Base-by-base conservation (phyloP, 371 early-diverging fungal genomes). In the Zychaea mexicana region DNA sequence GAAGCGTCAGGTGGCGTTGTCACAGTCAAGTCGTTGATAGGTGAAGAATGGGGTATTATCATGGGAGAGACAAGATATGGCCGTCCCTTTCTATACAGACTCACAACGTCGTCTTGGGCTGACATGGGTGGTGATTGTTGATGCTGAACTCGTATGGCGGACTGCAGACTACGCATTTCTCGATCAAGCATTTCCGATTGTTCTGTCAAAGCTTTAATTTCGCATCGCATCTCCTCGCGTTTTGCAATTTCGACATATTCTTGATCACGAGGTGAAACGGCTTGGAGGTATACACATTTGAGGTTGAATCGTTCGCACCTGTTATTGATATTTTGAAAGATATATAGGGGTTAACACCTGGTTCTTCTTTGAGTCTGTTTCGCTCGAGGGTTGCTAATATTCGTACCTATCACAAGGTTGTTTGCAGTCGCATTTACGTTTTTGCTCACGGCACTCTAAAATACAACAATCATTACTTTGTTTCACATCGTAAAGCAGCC, bases 361-460 rank as follows among this genome's bases (percentile, higher is more conserved):
- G n/a, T n/a, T n/a, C n/a, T n/a, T n/a, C n/a, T n/a, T n/a, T 26
- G 28, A 55, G 52, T 46, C 36, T 28, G 27, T 28, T 17, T 22
- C 46, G 21, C 12, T 30, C 13, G 26, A 3, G 26, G n/a, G 7
- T 19, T 12, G 12, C 12, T 10, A 61, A 60, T 59, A 26, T 21
- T 27, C 54, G n/a, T n/a, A 72, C 77, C 77, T 77, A 54, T 71
- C 77, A 55, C 77, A 77, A 27, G 77, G 77, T 21, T 45, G 55
- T 60, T 64, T 45, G 22, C 69, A 69, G 53, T 71, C 67, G 53
- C 73, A 78, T 59, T 69, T 73, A 30, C 73, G 55, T 45, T 71
- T 76, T 60, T 75, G 78, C 56, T 73, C 70, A 64, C 78, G 76
- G 60, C 73, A 78, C 58, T 71, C 76, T 78, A 58, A n/a, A 28